A percentile compares a stretch with the other conserved stretches of the same genome.
These are phyloP conservation scores for Linum lewisii DNA, from an alignment of 345 rosid genomes.

Conservation along the genomic window DNA sequence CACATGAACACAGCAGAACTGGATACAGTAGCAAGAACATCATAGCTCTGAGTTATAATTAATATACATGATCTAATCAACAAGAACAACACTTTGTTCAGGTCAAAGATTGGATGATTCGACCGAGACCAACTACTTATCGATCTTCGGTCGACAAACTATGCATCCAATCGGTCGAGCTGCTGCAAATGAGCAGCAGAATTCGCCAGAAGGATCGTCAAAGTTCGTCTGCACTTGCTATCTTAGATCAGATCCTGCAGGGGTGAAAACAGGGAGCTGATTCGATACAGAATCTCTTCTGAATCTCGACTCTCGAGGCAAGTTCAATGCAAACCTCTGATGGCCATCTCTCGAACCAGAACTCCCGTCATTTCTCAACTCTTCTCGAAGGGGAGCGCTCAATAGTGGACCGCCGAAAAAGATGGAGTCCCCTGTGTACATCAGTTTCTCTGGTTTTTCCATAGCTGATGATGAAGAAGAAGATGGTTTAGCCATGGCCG, in stretches of 20 bases:
- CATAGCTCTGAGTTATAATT: no score
- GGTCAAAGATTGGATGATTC: no score
- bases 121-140: no score
- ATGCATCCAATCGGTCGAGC: conserved; percentile 19
- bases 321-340: conserved; percentile 44
- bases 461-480: neutral
- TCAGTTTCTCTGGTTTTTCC: conserved; percentile 63
- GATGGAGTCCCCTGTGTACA: conserved; percentile 85
- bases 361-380: conserved; percentile 41
- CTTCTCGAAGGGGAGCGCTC: conserved; percentile 50
- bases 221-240: conserved; percentile 9
- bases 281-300: conserved; percentile 72
- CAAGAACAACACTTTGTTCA: no score
- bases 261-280: conserved; percentile 92
- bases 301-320: conserved; percentile 78
- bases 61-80: no score
- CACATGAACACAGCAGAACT: no score
- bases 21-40: no score
- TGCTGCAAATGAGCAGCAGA: conserved; percentile 13
- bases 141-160: no score
- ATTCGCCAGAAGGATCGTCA: conserved; percentile 16
- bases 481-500: conserved; percentile 22
- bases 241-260: conserved; percentile 40
- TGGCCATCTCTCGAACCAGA: conserved; percentile 43
- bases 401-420: conserved; percentile 94